Conservation (phyloP, 164 flowering plant genomes). For the Stephania japonica region DNA sequence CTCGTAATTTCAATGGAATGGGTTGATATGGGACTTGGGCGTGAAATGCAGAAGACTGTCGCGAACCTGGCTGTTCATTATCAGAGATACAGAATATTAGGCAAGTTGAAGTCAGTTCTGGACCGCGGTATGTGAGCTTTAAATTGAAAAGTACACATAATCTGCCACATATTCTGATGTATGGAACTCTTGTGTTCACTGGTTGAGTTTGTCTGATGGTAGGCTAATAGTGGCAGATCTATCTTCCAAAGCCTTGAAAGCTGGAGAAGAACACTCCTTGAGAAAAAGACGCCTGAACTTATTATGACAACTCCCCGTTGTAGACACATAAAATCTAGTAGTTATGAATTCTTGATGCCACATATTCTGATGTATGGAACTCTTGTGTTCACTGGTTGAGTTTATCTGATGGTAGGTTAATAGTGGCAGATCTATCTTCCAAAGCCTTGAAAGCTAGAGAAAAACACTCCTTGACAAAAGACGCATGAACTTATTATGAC, state of each 20-base stretch:
- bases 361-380: not conserved
- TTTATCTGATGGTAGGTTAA: not conserved
- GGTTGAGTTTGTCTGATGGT: not conserved
- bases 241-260: not conserved
- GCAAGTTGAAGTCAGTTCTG: too few relatives aligned
- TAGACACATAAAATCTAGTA: too few relatives aligned
- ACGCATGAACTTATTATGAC: not conserved
- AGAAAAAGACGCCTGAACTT: not conserved
- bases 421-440: not conserved
- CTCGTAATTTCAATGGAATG: not conserved
- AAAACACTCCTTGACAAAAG: not conserved
- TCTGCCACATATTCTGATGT: not conserved
- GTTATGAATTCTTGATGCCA: too few relatives aligned
- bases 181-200: not conserved
- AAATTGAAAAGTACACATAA: not conserved
- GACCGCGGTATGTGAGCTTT: conserved; percentile 1
- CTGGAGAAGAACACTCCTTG: not conserved
- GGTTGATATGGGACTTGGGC: not conserved
- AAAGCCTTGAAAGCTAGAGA: not conserved
- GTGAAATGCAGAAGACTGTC: not conserved
- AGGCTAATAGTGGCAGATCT: not conserved
- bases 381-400: not conserved
- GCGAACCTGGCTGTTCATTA: not conserved
- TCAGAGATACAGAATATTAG: too few relatives aligned
- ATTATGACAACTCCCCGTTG: too few relatives aligned